A percentile compares a stretch with the other conserved stretches of the same genome.
Evolutionary conservation across 179 eudicot species (phyloP).

Genomic region (Patellifolia procumbens): DNA sequence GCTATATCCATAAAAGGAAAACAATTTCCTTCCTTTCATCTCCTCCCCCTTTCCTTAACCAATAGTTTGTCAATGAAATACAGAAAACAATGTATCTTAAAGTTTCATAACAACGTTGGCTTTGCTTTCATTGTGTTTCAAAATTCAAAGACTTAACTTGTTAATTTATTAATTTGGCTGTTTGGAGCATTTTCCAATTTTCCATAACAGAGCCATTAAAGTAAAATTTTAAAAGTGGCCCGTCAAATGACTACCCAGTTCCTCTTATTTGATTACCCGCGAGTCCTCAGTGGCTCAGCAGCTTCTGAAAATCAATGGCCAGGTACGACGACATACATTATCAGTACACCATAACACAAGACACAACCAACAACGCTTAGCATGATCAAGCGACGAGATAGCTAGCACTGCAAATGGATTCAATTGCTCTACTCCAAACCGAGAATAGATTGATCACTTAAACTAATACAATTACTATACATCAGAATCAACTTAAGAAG

Average conservation of each 20-base stretch:
- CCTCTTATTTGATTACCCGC: neutral
- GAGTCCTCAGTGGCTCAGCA: neutral
- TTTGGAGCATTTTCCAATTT: neutral
- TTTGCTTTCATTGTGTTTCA: too few species aligned
- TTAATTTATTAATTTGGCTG: too few species aligned
- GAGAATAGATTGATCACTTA: neutral
- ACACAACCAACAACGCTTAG: neutral
- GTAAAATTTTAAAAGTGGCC: too few species aligned
- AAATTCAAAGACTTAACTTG: too few species aligned
- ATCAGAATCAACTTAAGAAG: slow-evolving; percentile 20
- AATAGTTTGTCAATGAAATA: too few species aligned
- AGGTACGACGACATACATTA: neutral
- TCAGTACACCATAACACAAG: neutral
- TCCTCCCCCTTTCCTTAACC: too few species aligned
- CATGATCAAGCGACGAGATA: slow-evolving; percentile 9
- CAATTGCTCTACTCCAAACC: slow-evolving; percentile 18
- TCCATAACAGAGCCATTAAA: too few species aligned
- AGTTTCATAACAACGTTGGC: too few species aligned
- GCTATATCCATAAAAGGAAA: too few species aligned
- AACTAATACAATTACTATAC: slow-evolving; percentile 24
- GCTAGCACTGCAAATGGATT: slow-evolving; percentile 19
- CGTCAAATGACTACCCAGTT: neutral
- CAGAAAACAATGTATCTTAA: too few species aligned
- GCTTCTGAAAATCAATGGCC: neutral
- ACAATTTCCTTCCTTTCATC: too few species aligned